phyloP scores from a whole-genome alignment of 73 alveolate genomes.

The Paramecium tetraurelia region DNA sequence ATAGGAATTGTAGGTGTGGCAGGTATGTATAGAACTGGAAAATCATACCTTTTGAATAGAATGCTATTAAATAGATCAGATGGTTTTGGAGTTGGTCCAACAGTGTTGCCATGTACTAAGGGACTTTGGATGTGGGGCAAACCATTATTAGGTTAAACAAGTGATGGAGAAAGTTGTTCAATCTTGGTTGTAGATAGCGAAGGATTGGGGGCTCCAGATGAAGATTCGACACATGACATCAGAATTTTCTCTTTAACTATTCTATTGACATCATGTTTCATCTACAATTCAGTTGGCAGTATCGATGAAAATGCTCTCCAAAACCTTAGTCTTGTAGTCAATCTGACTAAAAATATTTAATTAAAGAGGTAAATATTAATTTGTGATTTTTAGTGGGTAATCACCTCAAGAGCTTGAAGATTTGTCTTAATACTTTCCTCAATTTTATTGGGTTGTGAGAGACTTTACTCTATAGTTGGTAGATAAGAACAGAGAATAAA shows the following conservation, averaged over 20 bases:
- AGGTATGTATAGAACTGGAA: constrained; percentile 98
- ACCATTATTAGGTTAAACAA: constrained; percentile 81
- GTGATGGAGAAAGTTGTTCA: constrained; percentile 83
- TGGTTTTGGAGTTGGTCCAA: constrained; percentile 97
- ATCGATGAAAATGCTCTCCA: constrained; percentile 92
- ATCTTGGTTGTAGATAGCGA: constrained; percentile 86
- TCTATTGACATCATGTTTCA: constrained; percentile 81
- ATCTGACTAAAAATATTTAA: constrained; percentile 86
- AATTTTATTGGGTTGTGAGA: constrained; percentile 96
- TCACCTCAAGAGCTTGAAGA: constrained; percentile 90
- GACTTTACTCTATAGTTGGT: constrained; percentile 94
- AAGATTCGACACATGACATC: constrained; percentile 94
- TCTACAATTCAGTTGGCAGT: constrained; percentile 91
- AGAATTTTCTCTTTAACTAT: constrained; percentile 91
- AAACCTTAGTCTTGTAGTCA: constrained; percentile 81
- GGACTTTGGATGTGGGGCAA: constrained; percentile 97
- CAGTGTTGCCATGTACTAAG: constrained; percentile 90
- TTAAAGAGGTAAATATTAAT: constrained; percentile 48
- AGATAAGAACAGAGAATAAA: constrained; percentile 90
- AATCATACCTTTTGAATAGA: constrained; percentile 93
- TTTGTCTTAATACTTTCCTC: constrained; percentile 89
- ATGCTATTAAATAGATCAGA: constrained; percentile 86
- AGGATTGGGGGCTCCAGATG: constrained; percentile 94
- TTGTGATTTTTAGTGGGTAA: constrained; percentile 49
- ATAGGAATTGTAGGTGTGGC: constrained; percentile 95